These are phyloP conservation scores for Rubus parviflorus DNA, from an alignment of 306 rosid genomes.

Conservation along the genomic window DNA sequence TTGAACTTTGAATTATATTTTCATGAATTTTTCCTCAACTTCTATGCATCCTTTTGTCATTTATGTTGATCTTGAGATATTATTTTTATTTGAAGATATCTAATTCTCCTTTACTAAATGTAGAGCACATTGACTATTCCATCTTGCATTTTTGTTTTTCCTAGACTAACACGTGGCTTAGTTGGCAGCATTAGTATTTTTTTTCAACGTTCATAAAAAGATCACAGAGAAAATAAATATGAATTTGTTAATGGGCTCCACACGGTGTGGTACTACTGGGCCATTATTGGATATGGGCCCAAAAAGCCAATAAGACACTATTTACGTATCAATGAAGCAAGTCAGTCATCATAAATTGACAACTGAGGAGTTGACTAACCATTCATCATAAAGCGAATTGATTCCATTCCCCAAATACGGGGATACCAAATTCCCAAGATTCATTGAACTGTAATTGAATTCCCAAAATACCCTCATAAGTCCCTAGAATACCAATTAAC, in stretches of 20 bases:
- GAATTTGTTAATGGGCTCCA: not conserved
- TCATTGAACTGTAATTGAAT: not conserved
- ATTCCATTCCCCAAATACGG: not conserved
- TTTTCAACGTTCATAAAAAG: not conserved
- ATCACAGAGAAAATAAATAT: not conserved
- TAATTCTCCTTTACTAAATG: not conserved
- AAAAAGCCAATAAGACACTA: not conserved
- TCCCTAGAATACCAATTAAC: not conserved
- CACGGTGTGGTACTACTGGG: too few species aligned
- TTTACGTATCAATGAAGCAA: not conserved
- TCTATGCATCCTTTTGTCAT: not conserved
- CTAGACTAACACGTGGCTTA: not conserved
- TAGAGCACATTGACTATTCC: conserved; percentile 9
- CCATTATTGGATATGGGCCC: not conserved
- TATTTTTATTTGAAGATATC: not conserved
- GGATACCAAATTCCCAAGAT: not conserved
- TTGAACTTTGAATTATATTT: too few species aligned
- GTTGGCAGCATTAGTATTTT: not conserved
- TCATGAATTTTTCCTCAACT: too few species aligned
- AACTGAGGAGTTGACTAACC: not conserved
- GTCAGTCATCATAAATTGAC: not conserved
- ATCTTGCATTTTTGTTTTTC: not conserved
- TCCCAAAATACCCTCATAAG: not conserved
- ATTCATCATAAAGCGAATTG: not conserved
- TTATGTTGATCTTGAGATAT: not conserved